Percentiles rank a stretch among this genome's conserved stretches.
phyloP scores from a whole-genome alignment of 2,329 filamentous ascomycete genomes.

The Diaporthe capsici region DNA sequence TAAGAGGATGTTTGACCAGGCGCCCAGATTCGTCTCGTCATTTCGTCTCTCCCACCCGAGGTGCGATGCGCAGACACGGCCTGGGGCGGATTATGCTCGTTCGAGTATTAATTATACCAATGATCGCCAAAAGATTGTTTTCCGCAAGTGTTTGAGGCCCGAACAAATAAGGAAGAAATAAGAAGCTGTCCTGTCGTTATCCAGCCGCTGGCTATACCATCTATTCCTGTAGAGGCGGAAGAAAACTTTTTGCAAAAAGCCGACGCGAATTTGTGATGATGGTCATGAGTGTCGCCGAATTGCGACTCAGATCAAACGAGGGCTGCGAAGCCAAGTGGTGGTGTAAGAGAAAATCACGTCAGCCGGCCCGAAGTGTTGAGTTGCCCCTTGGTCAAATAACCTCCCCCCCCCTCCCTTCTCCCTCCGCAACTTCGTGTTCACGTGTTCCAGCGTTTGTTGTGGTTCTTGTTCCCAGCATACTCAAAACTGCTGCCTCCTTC shows the following conservation, averaged over 20 bases:
- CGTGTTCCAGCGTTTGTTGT: slow-evolving; percentile 39
- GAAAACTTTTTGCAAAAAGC: slow-evolving; percentile 29
- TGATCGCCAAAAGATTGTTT: background rate
- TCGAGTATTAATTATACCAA: slow-evolving; percentile 30
- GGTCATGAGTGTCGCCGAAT: slow-evolving; percentile 23
- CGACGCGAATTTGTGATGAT: slow-evolving; percentile 29
- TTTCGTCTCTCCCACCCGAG: slow-evolving; percentile 6
- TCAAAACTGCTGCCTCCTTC: slow-evolving; percentile 35
- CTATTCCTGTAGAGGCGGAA: slow-evolving; percentile 19
- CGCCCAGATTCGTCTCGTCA: background rate
- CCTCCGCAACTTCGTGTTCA: background rate
- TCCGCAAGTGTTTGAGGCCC: background rate
- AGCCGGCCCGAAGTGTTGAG: slow-evolving; percentile 37
- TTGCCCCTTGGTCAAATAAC: slow-evolving; percentile 9
- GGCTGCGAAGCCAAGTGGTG: slow-evolving; percentile 40
- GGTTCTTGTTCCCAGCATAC: slow-evolving; percentile 27
- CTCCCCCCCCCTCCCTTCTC: background rate
- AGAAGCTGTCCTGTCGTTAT: slow-evolving; percentile 21
- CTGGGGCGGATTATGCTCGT: background rate
- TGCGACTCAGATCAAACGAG: slow-evolving; percentile 8
- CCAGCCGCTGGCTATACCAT: slow-evolving; percentile 35
- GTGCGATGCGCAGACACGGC: background rate
- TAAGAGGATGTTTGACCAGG: background rate
- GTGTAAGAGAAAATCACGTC: slow-evolving; percentile 39
- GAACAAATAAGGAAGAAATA: background rate